A percentile compares a stretch with the other conserved stretches of the same genome.
Conservation (phyloP, 164 flowering plant species). For the Dillenia suffruticosa region DNA sequence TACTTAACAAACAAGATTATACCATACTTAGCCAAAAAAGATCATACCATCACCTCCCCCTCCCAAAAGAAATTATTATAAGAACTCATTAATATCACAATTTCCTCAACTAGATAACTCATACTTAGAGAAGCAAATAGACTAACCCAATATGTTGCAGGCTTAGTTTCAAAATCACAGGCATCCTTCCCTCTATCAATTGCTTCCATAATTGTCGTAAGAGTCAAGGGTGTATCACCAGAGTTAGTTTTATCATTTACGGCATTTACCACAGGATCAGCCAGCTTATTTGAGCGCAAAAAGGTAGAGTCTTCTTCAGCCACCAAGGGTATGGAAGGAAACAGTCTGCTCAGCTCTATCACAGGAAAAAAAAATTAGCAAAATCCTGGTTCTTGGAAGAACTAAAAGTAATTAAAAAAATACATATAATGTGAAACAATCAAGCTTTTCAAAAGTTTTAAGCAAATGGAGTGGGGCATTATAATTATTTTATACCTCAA, state of each 20-base stretch:
- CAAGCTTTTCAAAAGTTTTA: too few species aligned
- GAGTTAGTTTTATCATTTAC: constrained; percentile 44
- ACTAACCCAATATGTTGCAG: constrained; percentile 91
- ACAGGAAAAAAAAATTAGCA: neutral
- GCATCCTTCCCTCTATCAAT: constrained; percentile 84
- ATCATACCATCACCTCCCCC: too few species aligned
- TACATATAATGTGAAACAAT: neutral
- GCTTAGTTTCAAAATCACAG: constrained; percentile 46
- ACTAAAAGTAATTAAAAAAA: neutral
- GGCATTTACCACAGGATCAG: constrained; percentile 46
- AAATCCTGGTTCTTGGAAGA: neutral
- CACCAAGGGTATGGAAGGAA: constrained; percentile 87
- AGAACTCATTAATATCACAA: neutral
- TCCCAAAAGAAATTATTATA: too few species aligned
- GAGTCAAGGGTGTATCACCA: constrained; percentile 27
- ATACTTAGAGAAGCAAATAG: neutral
- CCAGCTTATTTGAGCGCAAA: constrained; percentile 53
- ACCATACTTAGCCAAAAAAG: too few species aligned
- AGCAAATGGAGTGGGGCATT: too few species aligned
- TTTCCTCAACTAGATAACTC: constrained; percentile 1
- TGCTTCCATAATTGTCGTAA: constrained; percentile 60
- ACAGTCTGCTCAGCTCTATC: constrained; percentile 60
- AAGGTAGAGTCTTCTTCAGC: constrained; percentile 92
- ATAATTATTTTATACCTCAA: too few species aligned
- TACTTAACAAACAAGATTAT: too few species aligned